phyloP scores from a whole-genome alignment of 257 asterid species.

The Avicennia marina region DNA sequence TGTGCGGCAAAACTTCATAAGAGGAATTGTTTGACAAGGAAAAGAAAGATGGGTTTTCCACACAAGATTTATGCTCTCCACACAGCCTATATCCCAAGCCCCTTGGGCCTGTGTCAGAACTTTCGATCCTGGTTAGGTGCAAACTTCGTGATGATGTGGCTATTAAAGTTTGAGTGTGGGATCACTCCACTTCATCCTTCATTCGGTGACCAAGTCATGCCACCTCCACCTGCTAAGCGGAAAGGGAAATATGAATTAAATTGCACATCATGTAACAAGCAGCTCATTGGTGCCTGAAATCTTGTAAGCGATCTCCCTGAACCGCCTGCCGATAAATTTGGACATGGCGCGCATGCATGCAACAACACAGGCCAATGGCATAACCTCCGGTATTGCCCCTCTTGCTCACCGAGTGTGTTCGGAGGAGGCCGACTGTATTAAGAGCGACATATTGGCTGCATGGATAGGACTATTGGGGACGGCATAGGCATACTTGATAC shows the following conservation, averaged over 20 bases:
- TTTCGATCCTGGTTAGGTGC: conserved; percentile 16
- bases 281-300: conserved; percentile 30
- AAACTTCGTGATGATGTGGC: conserved; percentile 28
- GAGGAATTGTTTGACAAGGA: conserved; percentile 21
- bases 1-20: conserved; percentile 17
- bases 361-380: conserved; percentile 28
- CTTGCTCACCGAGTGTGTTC: conserved; percentile 19
- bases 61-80: conserved; percentile 8
- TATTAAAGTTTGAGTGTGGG: conserved; percentile 30
- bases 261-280: conserved; percentile 17
- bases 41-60: conserved; percentile 17
- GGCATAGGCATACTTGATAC: conserved; percentile 37
- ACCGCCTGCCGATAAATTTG: conserved; percentile 7
- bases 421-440: neutral
- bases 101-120: conserved; percentile 19
- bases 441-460: conserved; percentile 23
- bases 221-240: conserved; percentile 25
- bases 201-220: conserved; percentile 15
- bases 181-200: conserved; percentile 25
- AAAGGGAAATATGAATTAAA: conserved; percentile 26
- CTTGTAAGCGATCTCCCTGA: neutral
- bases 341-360: conserved; percentile 31
- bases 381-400: conserved; percentile 28
- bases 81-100: conserved; percentile 19
- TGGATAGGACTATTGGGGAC: conserved; percentile 25